phyloP scores from a whole-genome alignment of 2,329 filamentous ascomycete species.

The Chrysosphaeria jannelii region DNA sequence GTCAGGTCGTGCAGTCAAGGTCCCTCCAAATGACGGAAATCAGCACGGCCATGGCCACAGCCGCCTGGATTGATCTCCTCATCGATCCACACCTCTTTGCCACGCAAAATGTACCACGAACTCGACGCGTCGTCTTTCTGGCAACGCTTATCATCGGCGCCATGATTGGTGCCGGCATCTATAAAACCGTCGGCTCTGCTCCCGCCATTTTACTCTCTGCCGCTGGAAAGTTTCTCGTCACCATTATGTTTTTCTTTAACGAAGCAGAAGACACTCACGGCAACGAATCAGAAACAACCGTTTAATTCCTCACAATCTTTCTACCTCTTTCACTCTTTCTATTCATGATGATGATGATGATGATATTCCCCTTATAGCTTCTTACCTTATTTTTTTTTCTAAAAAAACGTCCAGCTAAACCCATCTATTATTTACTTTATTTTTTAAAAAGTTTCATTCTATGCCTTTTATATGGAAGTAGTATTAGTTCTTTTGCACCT shows the following conservation, averaged over 20 bases:
- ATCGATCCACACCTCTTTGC: slow-evolving; percentile 21
- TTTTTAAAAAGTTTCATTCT: too few relatives aligned
- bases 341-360: too few relatives aligned
- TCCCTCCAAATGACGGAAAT: slow-evolving; percentile 26
- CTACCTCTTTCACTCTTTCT: too few relatives aligned
- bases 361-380: too few relatives aligned
- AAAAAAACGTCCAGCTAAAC: too few relatives aligned
- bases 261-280: slow-evolving; percentile 10
- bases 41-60: slow-evolving; percentile 32
- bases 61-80: slow-evolving; percentile 27
- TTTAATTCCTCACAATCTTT: too few relatives aligned
- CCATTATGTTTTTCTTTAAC: slow-evolving; percentile 15
- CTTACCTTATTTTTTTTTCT: too few relatives aligned
- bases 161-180: slow-evolving; percentile 20
- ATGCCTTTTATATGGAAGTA: too few relatives aligned
- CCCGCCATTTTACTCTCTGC: slow-evolving; percentile 14
- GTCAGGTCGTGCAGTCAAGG: slow-evolving; percentile 25
- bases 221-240: slow-evolving; percentile 15
- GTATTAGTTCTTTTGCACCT: slow-evolving; percentile 31
- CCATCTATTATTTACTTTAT: too few relatives aligned
- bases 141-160: slow-evolving; percentile 15
- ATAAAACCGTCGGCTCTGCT: slow-evolving; percentile 12
- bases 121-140: slow-evolving; percentile 19
- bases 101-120: slow-evolving; percentile 16
- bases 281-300: too few relatives aligned